phyloP scores from a whole-genome alignment of 2,329 filamentous ascomycete genomes.

The Colletotrichum shisoi region DNA sequence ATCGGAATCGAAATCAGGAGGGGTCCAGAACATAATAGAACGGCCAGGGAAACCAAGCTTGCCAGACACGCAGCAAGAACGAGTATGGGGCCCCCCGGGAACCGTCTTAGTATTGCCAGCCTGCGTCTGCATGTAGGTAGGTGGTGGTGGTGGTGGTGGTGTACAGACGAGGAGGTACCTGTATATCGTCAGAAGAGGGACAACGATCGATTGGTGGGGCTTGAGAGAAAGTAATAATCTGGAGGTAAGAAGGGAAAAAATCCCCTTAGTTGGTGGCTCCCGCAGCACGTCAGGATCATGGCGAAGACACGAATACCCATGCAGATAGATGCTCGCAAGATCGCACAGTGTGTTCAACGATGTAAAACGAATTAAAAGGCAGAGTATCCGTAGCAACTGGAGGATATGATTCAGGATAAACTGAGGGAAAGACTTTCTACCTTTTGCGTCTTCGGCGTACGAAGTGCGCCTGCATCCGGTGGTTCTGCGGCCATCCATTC shows the following conservation, averaged over 20 bases:
- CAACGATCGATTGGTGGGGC: conserved; percentile 7
- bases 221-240: not conserved
- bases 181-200: conserved; percentile 6
- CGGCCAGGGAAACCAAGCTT: conserved; percentile 21
- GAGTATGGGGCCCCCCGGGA: conserved; percentile 12
- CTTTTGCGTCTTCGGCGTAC: not conserved
- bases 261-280: no score
- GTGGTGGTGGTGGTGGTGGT: no score
- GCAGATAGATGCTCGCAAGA: no score
- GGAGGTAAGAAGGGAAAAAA: not conserved
- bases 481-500: no score
- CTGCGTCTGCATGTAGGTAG: not conserved
- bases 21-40: conserved; percentile 37
- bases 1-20: conserved; percentile 24
- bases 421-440: no score
- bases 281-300: no score
- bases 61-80: conserved; percentile 10
- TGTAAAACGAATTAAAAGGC: no score
- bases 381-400: no score
- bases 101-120: conserved; percentile 11
- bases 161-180: conserved; percentile 1
- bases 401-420: no score
- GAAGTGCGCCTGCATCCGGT: no score
- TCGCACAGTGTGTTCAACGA: no score
- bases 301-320: no score